Conservation (phyloP, 2,329 filamentous ascomycete genomes). For the Grosmannia huntii region DNA sequence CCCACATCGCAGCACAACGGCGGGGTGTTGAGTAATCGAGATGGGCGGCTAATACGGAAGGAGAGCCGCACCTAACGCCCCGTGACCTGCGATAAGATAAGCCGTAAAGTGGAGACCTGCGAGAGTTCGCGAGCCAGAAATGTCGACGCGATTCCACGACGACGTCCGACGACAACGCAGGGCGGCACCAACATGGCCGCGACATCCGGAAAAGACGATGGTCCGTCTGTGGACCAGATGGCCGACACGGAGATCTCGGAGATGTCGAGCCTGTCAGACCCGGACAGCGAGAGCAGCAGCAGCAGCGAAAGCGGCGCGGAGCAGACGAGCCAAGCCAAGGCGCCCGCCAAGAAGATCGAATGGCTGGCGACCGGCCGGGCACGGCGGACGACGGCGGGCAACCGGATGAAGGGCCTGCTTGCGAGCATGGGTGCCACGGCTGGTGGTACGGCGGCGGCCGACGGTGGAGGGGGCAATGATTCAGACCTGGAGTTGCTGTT, state of each 20-base stretch:
- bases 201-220: neutral
- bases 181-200: neutral
- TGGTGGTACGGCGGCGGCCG: neutral
- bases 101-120: neutral
- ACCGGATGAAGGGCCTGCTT: slow-evolving; percentile 67
- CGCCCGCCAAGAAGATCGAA: slow-evolving; percentile 30
- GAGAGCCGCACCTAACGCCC: neutral
- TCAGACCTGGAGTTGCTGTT: slow-evolving; percentile 63
- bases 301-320: neutral
- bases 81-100: neutral
- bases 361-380: slow-evolving; percentile 62
- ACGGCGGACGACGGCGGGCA: slow-evolving; percentile 71
- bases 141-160: neutral
- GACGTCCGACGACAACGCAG: neutral
- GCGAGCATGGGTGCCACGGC: slow-evolving; percentile 52
- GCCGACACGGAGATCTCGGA: neutral
- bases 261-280: slow-evolving; percentile 3
- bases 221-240: neutral
- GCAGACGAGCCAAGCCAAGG: neutral
- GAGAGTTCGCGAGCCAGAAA: neutral
- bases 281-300: neutral
- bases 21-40: too few relatives aligned
- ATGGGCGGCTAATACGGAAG: neutral
- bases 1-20: too few relatives aligned
- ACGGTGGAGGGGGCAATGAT: slow-evolving; percentile 23